Evolutionary conservation across 352 stramenopile genomes (phyloP), one percentile per base, ranked within the genome.

Genomic region (Phytopythium boreale): DNA sequence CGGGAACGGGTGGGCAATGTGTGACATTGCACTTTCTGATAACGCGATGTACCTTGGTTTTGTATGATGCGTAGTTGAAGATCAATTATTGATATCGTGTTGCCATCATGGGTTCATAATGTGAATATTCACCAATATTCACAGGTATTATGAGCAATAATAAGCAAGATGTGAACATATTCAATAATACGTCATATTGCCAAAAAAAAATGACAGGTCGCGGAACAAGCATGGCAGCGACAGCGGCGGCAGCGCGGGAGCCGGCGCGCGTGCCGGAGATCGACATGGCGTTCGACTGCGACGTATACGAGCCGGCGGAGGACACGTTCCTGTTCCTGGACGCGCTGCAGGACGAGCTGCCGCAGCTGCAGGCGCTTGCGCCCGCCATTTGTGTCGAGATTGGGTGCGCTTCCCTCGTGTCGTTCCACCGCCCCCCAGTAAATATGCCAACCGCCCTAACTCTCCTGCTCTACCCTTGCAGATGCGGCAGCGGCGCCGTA

Each of bases 241-340:
- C 17, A 12, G 14, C 39, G 17, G 27, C 44, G 44, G 22, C 44
- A 20, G n/a, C 20, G 44, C 19, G 11, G 37, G 37, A 17, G 60
- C 67, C 70, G 24, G 76, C 84, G 49, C 69, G 75, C 58, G 66
- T 92, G 57, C 84, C 84, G 34, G 69, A 85, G 72, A 89, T 90
- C 65, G 77, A 89, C 61, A 89, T 90, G 80, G 68, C 79, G 44
- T 93, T 86, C 75, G 79, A 88, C 70, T 84, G 74, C 70, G 78
- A 97, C 61, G 95, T 99, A 27, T 99, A 99, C 76, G 97, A 99
- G 76, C 97, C 97, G 26, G 89, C 90, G 19, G 97, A 99, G 61
- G 97, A 99, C 75, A 99, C 97, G 19, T 99, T 96, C 68, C 74
- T 99, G 20, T 90, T 99, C 31, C 70, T 99, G 20, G 97, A 99